Conservation (phyloP, 1,139 yeast species). For the Nakaseomyces bracarensis region DNA sequence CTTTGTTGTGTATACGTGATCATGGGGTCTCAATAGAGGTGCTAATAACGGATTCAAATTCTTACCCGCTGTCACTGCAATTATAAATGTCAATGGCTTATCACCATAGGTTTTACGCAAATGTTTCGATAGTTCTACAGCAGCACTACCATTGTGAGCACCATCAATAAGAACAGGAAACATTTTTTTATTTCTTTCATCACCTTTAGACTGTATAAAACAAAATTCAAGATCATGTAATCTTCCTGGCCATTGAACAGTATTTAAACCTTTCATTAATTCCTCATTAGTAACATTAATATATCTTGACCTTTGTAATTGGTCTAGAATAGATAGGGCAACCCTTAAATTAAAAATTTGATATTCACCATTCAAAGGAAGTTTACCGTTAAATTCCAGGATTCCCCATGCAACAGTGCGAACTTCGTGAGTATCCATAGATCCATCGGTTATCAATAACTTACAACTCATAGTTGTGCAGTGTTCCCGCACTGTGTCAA, state of each 20-base stretch:
- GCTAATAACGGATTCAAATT: constrained; percentile 44
- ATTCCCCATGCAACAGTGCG: constrained; percentile 34
- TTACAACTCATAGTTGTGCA: constrained; percentile 29
- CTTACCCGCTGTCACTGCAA: constrained; percentile 75
- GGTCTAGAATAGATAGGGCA: constrained; percentile 52
- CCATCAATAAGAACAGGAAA: constrained; percentile 64
- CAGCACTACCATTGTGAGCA: constrained; percentile 86
- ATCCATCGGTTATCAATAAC: constrained; percentile 25
- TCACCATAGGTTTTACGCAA: constrained; percentile 29
- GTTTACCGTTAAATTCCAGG: constrained; percentile 9
- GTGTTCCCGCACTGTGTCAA: constrained; percentile 34
- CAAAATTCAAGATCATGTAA: constrained; percentile 39
- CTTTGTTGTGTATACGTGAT: constrained; percentile 50
- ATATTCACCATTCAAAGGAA: constrained; percentile 61
- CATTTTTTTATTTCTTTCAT: constrained; percentile 9
- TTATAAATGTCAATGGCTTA: constrained; percentile 47
- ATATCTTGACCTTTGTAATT: constrained; percentile 21
- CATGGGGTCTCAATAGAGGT: constrained; percentile 43
- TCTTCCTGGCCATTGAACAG: constrained; percentile 56
- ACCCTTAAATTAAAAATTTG: constrained; percentile 64
- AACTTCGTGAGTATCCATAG: constrained; percentile 14
- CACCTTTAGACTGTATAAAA: constrained; percentile 14
- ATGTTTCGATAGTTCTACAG: constrained; percentile 51
- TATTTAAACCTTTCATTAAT: constrained; percentile 44
- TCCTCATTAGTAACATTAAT: constrained; percentile 26